Conservation (phyloP, 2,329 filamentous ascomycete genomes). For the Grosmannia clavigera region DNA sequence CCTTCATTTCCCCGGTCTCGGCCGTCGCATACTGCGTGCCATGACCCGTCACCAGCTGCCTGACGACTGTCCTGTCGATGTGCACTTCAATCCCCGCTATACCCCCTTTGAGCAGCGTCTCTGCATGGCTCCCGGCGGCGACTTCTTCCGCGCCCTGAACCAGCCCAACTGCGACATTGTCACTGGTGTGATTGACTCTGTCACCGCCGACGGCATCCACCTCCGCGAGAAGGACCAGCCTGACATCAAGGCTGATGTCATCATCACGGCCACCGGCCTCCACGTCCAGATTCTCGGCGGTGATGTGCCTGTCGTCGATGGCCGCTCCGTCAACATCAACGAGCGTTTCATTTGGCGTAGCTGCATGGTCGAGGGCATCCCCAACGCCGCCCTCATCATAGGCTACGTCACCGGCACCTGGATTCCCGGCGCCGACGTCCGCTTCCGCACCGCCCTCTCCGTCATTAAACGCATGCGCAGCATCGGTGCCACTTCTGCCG, state of each 20-base stretch:
- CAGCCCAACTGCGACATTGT: constrained; percentile 26
- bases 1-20: constrained; percentile 35
- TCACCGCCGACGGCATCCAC: constrained; percentile 29
- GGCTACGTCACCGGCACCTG: constrained; percentile 50
- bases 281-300: constrained; percentile 42
- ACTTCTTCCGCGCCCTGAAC: constrained; percentile 35
- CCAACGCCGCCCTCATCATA: constrained; percentile 44
- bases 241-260: constrained; percentile 42
- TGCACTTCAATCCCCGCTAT: constrained; percentile 54
- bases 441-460: constrained; percentile 9
- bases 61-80: constrained; percentile 36
- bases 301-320: constrained; percentile 38
- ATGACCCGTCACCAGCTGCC: constrained; percentile 40
- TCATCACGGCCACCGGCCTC: constrained; percentile 54
- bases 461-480: constrained; percentile 11
- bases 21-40: constrained; percentile 33
- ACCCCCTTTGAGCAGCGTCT: constrained; percentile 63
- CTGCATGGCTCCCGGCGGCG: constrained; percentile 49
- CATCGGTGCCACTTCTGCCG: constrained; percentile 11
- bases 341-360: constrained; percentile 44
- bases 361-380: constrained; percentile 49
- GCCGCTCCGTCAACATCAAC: constrained; percentile 26
- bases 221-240: constrained; percentile 20
- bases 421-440: constrained; percentile 46
- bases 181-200: constrained; percentile 32